Evolutionary conservation across 371 early-diverging fungal species (phyloP).

Genomic region (Syncephalastrum monosporum): DNA sequence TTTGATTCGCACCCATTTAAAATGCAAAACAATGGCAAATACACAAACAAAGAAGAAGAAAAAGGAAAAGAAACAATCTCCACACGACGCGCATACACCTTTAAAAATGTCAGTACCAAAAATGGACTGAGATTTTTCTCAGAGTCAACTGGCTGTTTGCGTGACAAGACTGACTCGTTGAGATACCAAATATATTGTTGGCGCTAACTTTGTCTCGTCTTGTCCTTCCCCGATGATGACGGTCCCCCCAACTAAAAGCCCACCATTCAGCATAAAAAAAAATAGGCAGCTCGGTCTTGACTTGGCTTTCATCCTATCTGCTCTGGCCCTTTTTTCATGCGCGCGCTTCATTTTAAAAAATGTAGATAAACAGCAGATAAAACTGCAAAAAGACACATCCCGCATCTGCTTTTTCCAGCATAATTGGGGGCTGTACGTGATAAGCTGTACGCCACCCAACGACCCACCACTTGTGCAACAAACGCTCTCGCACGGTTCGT

Average conservation of each 20-base stretch:
- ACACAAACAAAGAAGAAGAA: slow-evolving; percentile 7
- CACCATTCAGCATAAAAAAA: not conserved
- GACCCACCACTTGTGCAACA: too few relatives aligned
- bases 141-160: slow-evolving; percentile 9
- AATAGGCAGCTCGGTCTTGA: not conserved
- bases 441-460: too few relatives aligned
- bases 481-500: too few relatives aligned
- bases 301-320: not conserved
- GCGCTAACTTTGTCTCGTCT: slow-evolving; percentile 7
- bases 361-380: not conserved
- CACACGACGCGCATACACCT: not conserved
- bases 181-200: not conserved
- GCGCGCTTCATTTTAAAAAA: not conserved
- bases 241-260: too few relatives aligned
- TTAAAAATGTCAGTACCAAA: not conserved
- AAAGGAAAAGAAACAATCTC: slow-evolving; percentile 5
- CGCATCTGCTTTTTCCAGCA: too few relatives aligned
- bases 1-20: slow-evolving; percentile 17
- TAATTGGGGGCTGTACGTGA: too few relatives aligned
- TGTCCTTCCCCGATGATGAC: not conserved
- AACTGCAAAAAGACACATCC: not conserved
- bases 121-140: slow-evolving; percentile 1
- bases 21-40: not conserved
- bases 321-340: not conserved
- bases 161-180: slow-evolving; percentile 4